Percentiles rank a stretch among this genome's conserved stretches.
phyloP scores from a whole-genome alignment of 805 yeast genomes.

The Zygotorulaspora chibaensis region DNA sequence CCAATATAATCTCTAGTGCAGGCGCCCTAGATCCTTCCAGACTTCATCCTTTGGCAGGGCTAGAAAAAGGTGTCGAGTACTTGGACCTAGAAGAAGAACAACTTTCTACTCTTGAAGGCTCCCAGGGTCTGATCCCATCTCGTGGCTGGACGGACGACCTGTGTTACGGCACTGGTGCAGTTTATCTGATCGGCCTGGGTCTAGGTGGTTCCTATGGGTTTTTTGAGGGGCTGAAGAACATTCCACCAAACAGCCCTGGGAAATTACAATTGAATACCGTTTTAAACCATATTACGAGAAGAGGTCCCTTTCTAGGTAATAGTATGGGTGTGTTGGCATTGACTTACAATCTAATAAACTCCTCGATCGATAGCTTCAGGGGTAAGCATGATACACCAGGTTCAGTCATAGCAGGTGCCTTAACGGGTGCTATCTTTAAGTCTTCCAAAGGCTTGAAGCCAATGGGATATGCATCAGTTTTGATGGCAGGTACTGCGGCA shows the following conservation, averaged over 20 bases:
- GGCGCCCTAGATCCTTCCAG: slow-evolving; percentile 62
- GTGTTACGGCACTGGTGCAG: slow-evolving; percentile 96
- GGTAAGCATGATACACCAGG: slow-evolving; percentile 86
- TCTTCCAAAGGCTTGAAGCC: slow-evolving; percentile 81
- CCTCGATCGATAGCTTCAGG: slow-evolving; percentile 71
- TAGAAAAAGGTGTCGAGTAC: slow-evolving; percentile 85
- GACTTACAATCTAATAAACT: slow-evolving; percentile 79
- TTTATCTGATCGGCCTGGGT: slow-evolving; percentile 81
- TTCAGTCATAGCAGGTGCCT: slow-evolving; percentile 82
- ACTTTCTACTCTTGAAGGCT: slow-evolving; percentile 72
- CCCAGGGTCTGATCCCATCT: slow-evolving; percentile 89
- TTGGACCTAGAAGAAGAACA: slow-evolving; percentile 84
- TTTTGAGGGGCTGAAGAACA: slow-evolving; percentile 74
- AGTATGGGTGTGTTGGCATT: slow-evolving; percentile 91
- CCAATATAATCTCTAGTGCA: slow-evolving; percentile 56
- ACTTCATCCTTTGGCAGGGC: slow-evolving; percentile 89
- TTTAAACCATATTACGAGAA: slow-evolving; percentile 84
- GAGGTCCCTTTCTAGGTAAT: slow-evolving; percentile 96
- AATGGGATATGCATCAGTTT: slow-evolving; percentile 78
- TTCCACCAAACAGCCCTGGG: slow-evolving; percentile 72
- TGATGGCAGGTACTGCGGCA: slow-evolving; percentile 88
- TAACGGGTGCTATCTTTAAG: slow-evolving; percentile 88
- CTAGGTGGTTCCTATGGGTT: slow-evolving; percentile 87
- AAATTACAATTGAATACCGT: slow-evolving; percentile 84
- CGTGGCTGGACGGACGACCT: slow-evolving; percentile 97